A percentile compares a stretch with the other conserved stretches of the same genome.
Evolutionary conservation across 108 stramenopile genomes (phyloP).

Genomic region (Pseudonitzschia multistriata): DNA sequence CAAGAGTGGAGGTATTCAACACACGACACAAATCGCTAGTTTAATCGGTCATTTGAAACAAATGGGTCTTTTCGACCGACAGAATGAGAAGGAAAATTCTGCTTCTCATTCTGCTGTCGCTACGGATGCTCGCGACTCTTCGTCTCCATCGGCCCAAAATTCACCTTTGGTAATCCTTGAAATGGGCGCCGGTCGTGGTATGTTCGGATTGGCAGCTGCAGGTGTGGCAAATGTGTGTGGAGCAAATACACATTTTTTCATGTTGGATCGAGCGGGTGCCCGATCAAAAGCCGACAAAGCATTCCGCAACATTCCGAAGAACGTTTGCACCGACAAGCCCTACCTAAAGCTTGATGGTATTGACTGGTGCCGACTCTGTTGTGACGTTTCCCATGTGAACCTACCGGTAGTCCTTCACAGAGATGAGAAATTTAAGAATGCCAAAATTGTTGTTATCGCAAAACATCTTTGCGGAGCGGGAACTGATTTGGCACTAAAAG

Average conservation of each 20-base stretch:
- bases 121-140: neutral
- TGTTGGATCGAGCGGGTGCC: constrained; percentile 78
- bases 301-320: constrained; percentile 41
- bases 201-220: constrained; percentile 71
- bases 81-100: neutral
- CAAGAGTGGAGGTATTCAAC: constrained; percentile 68
- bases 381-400: constrained; percentile 79
- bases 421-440: constrained; percentile 14
- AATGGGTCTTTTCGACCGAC: constrained; percentile 8
- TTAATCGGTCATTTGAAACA: constrained; percentile 66
- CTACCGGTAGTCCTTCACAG: constrained; percentile 39
- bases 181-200: constrained; percentile 86
- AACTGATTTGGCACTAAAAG: constrained; percentile 78
- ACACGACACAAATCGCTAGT: constrained; percentile 74
- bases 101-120: neutral
- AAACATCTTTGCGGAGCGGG: constrained; percentile 83
- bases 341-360: constrained; percentile 45
- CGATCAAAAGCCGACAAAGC: constrained; percentile 78
- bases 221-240: constrained; percentile 41
- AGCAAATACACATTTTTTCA: constrained; percentile 45
- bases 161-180: constrained; percentile 47
- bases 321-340: constrained; percentile 14
- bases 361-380: constrained; percentile 57
- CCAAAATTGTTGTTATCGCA: constrained; percentile 57
- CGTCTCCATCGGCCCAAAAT: neutral